Base-by-base conservation (phyloP, 1,284 basidiomycete genomes). In the Fomitopsis betulina region DNA sequence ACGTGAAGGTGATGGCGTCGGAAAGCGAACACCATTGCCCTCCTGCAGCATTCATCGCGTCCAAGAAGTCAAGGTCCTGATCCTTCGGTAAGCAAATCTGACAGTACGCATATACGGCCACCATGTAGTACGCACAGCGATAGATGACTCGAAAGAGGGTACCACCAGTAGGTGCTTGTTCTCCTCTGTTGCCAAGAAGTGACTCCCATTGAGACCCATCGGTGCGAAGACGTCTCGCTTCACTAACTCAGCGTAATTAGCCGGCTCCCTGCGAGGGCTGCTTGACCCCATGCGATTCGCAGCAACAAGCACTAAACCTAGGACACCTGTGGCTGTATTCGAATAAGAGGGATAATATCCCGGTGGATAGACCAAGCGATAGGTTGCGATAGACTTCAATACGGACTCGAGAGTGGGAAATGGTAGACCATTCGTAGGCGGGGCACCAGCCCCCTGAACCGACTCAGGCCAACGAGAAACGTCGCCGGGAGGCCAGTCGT, bases 1-100 rank as follows among this genome's bases (percentile, higher is more conserved):
- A 74, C 69, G 76, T 76, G 47, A 80, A 52, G 10, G 65, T 74
- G 21, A 69, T 65, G 5, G 80, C 67, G 59, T 83, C 81, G 1
- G 72, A 66, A 10, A 82, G 68, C 0, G 80, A 80, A 58, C 75
- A 74, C 63, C 77, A 79, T 62, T 83, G 81, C 2, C 79, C 81
- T 0, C 75, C 80, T 0, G 77, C 66, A 3, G 79, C 70, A 56
- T 81, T 79, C 63, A 67, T 68, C 0, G 72, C 67, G 54, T 78
- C 75, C 19, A 68, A 60, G 56, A 81, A 75, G 58, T 73, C 71
- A 32, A 69, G 62, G 54, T 80, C 78, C 72, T 79, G 35, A 6
- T 10, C 5, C 9, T 17, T 1, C 6, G 4, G n/a, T 33, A 19
- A 45, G 25, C 21, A 45, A n/a, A 12, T 13, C 15, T 9, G 12